Percentiles rank a stretch among this genome's conserved stretches.
phyloP scores from a whole-genome alignment of 371 early-diverging fungal genomes.

The Amoeboaphelidium protococcarum region DNA sequence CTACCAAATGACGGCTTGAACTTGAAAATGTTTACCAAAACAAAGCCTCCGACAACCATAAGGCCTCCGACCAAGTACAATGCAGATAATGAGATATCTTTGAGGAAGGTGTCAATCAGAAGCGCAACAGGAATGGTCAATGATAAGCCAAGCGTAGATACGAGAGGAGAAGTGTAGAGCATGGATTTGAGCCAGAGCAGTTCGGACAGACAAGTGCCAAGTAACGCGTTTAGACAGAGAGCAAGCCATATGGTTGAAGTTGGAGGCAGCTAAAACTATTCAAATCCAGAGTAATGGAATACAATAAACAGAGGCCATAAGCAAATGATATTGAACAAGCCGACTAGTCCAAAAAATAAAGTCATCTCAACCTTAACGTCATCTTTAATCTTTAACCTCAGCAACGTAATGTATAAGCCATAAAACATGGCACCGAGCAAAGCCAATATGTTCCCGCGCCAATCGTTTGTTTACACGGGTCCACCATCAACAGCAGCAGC shows the following conservation, averaged over 20 bases:
- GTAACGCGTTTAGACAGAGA: conserved; percentile 35
- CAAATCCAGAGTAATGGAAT: conserved; percentile 33
- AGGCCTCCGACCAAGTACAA: background rate
- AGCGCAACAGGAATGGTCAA: conserved; percentile 15
- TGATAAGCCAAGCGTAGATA: conserved; percentile 43
- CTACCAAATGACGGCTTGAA: no score
- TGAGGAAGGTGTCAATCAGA: background rate
- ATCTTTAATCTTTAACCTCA: conserved; percentile 35
- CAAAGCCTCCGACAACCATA: background rate
- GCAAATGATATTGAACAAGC: conserved; percentile 34
- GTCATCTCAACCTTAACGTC: conserved; percentile 42
- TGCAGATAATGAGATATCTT: background rate
- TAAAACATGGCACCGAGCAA: conserved; percentile 43
- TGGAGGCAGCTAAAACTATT: conserved; percentile 23
- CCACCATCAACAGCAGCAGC: conserved; percentile 5
- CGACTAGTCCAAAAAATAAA: conserved; percentile 54
- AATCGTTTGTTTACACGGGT: conserved; percentile 7
- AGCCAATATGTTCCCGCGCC: conserved; percentile 39
- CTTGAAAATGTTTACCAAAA: conserved; percentile 4
- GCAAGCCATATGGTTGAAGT: conserved; percentile 23
- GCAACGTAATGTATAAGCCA: conserved; percentile 41
- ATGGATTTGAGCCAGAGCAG: conserved; percentile 48
- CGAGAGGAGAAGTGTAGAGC: conserved; percentile 51
- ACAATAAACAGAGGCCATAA: conserved; percentile 38
- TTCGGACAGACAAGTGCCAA: conserved; percentile 57